Percentiles rank a stretch among this genome's conserved stretches.
Evolutionary conservation across 75 land plant species (phyloP).

Genomic region (Pinus albicaulis): DNA sequence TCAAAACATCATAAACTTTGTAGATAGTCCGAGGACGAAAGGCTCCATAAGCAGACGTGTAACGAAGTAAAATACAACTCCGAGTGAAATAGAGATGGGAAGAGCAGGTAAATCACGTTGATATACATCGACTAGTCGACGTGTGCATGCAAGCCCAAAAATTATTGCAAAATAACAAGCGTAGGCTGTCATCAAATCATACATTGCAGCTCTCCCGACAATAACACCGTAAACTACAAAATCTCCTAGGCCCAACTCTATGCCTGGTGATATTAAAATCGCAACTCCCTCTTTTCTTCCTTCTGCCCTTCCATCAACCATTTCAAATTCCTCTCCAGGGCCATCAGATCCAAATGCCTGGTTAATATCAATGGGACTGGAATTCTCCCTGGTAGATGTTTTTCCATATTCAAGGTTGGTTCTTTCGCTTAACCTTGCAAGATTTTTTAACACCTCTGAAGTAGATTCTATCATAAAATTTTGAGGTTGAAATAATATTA

Average conservation of each 20-base stretch:
- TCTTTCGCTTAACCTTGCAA: background rate
- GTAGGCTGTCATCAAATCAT: slow-evolving; percentile 85
- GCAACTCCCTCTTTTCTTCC: background rate
- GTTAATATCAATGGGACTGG: background rate
- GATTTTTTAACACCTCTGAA: background rate
- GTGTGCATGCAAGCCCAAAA: slow-evolving; percentile 77
- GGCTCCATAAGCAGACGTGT: slow-evolving; percentile 81
- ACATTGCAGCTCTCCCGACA: slow-evolving; percentile 92
- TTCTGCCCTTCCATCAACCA: background rate
- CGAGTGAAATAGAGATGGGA: slow-evolving; percentile 74
- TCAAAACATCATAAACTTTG: slow-evolving; percentile 72
- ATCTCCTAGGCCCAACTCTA: slow-evolving; percentile 80
- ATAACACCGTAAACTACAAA: slow-evolving; percentile 86
- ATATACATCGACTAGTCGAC: slow-evolving; percentile 61
- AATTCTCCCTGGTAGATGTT: background rate
- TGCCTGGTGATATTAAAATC: slow-evolving; percentile 28
- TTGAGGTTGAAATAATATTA: slow-evolving; percentile 8
- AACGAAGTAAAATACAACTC: slow-evolving; percentile 75
- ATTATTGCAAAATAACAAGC: slow-evolving; percentile 85
- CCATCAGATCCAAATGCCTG: slow-evolving; percentile 13
- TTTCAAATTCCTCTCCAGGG: background rate
- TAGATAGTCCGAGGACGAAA: slow-evolving; percentile 65
- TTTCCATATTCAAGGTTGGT: background rate
- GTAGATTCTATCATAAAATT: background rate
- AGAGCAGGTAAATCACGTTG: slow-evolving; percentile 77